Evolutionary conservation across 2,329 filamentous ascomycete species (phyloP), one percentile per base, ranked within the genome.

Genomic region (Sarocladium brachiariae): DNA sequence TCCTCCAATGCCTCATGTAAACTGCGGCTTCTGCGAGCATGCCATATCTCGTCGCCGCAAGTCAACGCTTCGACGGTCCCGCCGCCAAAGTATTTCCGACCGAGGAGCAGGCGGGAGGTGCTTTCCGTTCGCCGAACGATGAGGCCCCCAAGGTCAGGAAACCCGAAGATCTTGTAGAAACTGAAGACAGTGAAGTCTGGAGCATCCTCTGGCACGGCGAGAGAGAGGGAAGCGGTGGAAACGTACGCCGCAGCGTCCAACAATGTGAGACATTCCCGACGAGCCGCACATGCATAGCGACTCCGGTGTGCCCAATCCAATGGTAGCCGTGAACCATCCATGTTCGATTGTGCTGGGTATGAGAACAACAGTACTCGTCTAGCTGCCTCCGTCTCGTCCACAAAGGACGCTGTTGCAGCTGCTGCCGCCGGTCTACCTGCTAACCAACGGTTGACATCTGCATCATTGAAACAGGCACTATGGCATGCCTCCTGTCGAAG

Each of bases 101-200:
- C 71, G 30, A 78, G 71, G 43, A 96, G 82, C 2, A 85, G 63
- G 34, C 75, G 65, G 5, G 79, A 80, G 11, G 87, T 80, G 27
- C 80, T 75, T n/a, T n/a, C n/a, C 58, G 88, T 89, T 37, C 34
- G 34, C 38, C 86, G 82, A 11, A 97, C 82, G 24, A 97, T 82
- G 52, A 97, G 69, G 1, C 84, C 91, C 2, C 92, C 92, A 2
- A 97, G 73, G 63, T 96, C 89, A 0, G 92, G 92, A 57, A 96
- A 96, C 1, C 93, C 92, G 64, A 97, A 97, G 16, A 96, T 91
- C 65, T 97, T 99, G 71, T 96, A 95, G 56, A 97, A 83, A 65
- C 91, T 96, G 37, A 96, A 61, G 0, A 89, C 86, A 0, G 82
- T 85, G 57, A 97, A 97, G 64, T 97, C 92, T 1, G 92, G 87